Evolutionary conservation across 2,329 filamentous ascomycete species (phyloP).

Genomic region (Westerdykella ornata): DNA sequence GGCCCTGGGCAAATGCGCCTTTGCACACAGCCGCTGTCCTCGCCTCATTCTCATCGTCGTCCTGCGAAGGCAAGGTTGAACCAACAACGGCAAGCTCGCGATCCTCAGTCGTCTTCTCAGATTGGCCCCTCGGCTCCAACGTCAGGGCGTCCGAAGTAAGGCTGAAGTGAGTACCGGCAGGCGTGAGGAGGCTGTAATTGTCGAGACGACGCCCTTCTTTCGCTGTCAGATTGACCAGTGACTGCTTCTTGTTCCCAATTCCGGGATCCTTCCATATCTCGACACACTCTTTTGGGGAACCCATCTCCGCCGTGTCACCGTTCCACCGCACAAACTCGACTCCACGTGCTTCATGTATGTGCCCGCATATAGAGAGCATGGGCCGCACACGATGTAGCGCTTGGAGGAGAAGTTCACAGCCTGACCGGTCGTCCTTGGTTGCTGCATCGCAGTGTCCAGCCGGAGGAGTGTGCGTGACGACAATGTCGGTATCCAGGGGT

Average conservation of each 20-base stretch:
- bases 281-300: constrained; percentile 42
- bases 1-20: constrained; percentile 14
- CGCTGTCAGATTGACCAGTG: constrained; percentile 55
- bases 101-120: constrained; percentile 9
- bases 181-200: constrained; percentile 23
- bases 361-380: constrained; percentile 61
- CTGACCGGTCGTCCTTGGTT: constrained; percentile 35
- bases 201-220: constrained; percentile 33
- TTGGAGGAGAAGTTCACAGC: constrained; percentile 55
- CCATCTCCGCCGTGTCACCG: constrained; percentile 27
- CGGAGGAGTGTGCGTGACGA: constrained; percentile 66
- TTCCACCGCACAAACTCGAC: constrained; percentile 58
- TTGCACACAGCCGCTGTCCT: constrained; percentile 10
- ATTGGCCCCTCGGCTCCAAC: constrained; percentile 13
- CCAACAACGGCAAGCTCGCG: constrained; percentile 20
- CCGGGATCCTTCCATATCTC: constrained; percentile 56
- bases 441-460: constrained; percentile 51
- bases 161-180: constrained; percentile 17
- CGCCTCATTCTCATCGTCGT: constrained; percentile 19
- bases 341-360: constrained; percentile 64
- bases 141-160: constrained; percentile 3
- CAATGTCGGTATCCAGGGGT: constrained; percentile 56
- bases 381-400: constrained; percentile 58
- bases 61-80: constrained; percentile 17
- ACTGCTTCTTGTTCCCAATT: constrained; percentile 53